Base-by-base conservation (phyloP, 495 filamentous ascomycete genomes). In the Aspergillus biplanus region DNA sequence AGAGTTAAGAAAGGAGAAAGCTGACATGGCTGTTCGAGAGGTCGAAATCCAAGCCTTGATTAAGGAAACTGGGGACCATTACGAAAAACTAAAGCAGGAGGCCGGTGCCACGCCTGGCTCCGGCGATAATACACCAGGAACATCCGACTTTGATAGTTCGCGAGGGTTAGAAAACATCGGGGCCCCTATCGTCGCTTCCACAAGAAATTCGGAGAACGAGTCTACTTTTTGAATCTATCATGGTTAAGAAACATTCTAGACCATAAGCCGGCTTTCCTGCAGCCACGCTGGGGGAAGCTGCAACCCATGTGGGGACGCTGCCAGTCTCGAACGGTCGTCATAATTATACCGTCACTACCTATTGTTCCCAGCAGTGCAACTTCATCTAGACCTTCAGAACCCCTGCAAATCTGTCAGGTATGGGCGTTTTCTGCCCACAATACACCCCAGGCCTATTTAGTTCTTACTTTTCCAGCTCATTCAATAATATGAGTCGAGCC, bases 61-160 rank as follows among this genome's bases (percentile, higher is more conserved):
- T 57, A 89, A 89, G 70, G 90, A 96, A 71, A 90, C 92, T 0
- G 92, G 91, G 0, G 90, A 91, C 55, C 86, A 89, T 61, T 96
- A 92, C 73, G 86, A 89, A 72, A 83, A 78, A 64, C 70, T 86
- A 53, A 83, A 81, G 58, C 67, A 70, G 18, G 86, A 89, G 69
- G 82, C 79, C 39, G 86, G 81, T 1, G 69, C 80, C 59, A 72
- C 67, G 7, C 67, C 70, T 0, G 69, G 67, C 5, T 62, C 68
- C 2, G 66, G 73, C n/a, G 70, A 65, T 15, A 64, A 72, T 54
- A 49, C 70, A n/a, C 61, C 72, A 27, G 69, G 59, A 46, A 71
- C 54, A 7, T 48, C 69, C 18, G 72, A 72, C n/a, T 52, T 78
- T 48, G 70, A 72, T 33, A 68, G 71, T 54, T 70, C 72, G 12